These are phyloP conservation scores for Bocquillonia castaneifolia DNA, from an alignment of 441 rosid genomes.

Conservation along the genomic window DNA sequence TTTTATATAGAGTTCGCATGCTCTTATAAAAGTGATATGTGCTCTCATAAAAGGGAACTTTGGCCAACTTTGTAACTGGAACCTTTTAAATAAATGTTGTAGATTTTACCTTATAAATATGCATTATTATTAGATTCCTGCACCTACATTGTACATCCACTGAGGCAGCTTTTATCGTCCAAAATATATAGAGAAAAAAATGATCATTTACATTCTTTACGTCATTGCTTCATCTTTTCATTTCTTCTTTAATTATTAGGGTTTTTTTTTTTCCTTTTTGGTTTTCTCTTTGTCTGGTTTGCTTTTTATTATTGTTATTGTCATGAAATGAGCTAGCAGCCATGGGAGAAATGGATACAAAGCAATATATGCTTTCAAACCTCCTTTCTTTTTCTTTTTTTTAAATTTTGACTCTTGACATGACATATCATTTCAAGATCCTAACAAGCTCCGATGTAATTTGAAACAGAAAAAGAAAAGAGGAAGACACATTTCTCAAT, in stretches of 20 bases:
- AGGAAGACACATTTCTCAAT: background rate
- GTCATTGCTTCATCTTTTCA: background rate
- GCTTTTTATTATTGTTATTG: background rate
- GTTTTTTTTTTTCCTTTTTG: background rate
- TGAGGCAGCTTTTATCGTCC: constrained; percentile 18
- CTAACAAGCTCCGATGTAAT: background rate
- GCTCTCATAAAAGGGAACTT: constrained; percentile 6
- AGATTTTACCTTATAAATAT: background rate
- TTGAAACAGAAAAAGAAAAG: background rate
- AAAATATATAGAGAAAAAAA: constrained; percentile 3
- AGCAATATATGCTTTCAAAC: background rate
- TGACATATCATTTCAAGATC: constrained; percentile 10
- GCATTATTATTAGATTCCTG: constrained; percentile 18
- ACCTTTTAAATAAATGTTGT: background rate
- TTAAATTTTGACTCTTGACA: background rate
- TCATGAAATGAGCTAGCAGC: constrained; percentile 3
- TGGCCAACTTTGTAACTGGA: background rate
- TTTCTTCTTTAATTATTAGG: constrained; percentile 5
- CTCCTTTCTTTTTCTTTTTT: no score
- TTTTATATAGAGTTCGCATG: constrained; percentile 21
- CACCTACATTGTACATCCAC: background rate
- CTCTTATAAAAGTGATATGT: constrained; percentile 20
- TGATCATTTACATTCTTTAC: background rate
- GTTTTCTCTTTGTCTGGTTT: background rate
- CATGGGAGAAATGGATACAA: background rate